Evolutionary conservation across 2,329 filamentous ascomycete species (phyloP).

Genomic region (Penicillium sp.): DNA sequence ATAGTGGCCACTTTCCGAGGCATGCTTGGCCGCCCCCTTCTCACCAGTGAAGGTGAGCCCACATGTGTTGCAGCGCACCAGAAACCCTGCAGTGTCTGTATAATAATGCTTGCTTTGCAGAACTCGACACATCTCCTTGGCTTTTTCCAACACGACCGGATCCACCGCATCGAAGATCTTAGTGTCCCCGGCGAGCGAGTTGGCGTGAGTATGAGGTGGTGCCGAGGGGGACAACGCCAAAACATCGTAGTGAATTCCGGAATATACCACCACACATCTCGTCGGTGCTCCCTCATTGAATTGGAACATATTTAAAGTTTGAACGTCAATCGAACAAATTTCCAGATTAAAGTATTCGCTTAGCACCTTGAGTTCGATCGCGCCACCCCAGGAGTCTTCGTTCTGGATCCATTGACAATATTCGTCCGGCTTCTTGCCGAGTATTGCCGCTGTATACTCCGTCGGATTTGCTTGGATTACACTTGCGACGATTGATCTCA

Average conservation of each 20-base stretch:
- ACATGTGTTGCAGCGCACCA: slow-evolving; percentile 65
- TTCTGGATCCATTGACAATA: slow-evolving; percentile 80
- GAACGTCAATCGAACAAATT: slow-evolving; percentile 77
- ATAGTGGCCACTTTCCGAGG: slow-evolving; percentile 44
- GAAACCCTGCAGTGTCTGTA: slow-evolving; percentile 77
- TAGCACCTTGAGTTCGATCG: slow-evolving; percentile 80
- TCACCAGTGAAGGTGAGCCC: slow-evolving; percentile 42
- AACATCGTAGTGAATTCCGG: slow-evolving; percentile 88
- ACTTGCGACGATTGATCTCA: slow-evolving; percentile 71
- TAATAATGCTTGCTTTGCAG: slow-evolving; percentile 73
- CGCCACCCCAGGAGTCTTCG: slow-evolving; percentile 81
- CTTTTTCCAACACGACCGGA: slow-evolving; percentile 52
- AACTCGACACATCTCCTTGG: slow-evolving; percentile 58
- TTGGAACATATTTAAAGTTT: slow-evolving; percentile 59
- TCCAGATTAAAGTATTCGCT: slow-evolving; percentile 80
- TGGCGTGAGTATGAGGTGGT: slow-evolving; percentile 51
- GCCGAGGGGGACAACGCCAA: slow-evolving; percentile 67
- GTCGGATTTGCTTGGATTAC: slow-evolving; percentile 68
- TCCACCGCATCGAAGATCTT: slow-evolving; percentile 62
- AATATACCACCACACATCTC: slow-evolving; percentile 79
- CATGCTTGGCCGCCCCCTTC: slow-evolving; percentile 44
- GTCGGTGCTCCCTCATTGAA: slow-evolving; percentile 69
- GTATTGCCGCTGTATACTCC: slow-evolving; percentile 67
- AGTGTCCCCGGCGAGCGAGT: slow-evolving; percentile 66
- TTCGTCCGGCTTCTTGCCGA: slow-evolving; percentile 64